Percentiles rank a stretch among this genome's conserved stretches.
These are phyloP conservation scores for Lasiodiplodia sp. DNA, from an alignment of 2,329 filamentous ascomycete species.

Conservation along the genomic window DNA sequence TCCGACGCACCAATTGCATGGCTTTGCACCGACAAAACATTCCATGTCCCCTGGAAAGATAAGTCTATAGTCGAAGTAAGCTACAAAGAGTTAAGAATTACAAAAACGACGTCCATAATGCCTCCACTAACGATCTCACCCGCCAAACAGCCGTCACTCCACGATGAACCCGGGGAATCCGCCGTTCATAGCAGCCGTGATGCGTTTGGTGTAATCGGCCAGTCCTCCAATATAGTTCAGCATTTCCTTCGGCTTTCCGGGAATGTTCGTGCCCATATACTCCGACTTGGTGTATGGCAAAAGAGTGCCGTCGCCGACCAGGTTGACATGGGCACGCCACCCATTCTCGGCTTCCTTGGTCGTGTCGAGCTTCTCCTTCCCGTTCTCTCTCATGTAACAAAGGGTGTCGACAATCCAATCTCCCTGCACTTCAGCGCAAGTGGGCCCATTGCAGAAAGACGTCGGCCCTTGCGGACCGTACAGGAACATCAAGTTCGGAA, in stretches of 20 bases:
- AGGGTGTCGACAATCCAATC: slow-evolving; percentile 50
- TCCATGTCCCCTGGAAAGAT: too few species aligned
- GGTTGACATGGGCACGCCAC: slow-evolving; percentile 50
- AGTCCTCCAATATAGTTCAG: slow-evolving; percentile 54
- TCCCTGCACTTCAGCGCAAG: slow-evolving; percentile 49
- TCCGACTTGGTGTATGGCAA: slow-evolving; percentile 50
- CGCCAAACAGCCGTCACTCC: too few species aligned
- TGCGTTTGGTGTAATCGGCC: slow-evolving; percentile 49
- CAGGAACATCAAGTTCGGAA: slow-evolving; percentile 49
- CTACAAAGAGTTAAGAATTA: too few species aligned
- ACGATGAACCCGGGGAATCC: too few species aligned
- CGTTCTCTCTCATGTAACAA: slow-evolving; percentile 39
- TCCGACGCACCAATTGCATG: too few species aligned
- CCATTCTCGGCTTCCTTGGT: slow-evolving; percentile 47
- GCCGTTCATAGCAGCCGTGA: slow-evolving; percentile 37
- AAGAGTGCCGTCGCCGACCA: slow-evolving; percentile 51
- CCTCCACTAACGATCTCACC: too few species aligned
- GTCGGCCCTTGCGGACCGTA: slow-evolving; percentile 55
- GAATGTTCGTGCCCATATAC: slow-evolving; percentile 56
- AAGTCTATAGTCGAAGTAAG: too few species aligned
- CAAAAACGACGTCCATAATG: too few species aligned
- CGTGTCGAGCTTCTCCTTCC: slow-evolving; percentile 44
- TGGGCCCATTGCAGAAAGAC: slow-evolving; percentile 52
- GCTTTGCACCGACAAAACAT: too few species aligned
- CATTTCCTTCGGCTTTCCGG: slow-evolving; percentile 55